These are phyloP conservation scores for Zymoseptoria pseudotritici DNA, from an alignment of 2,329 filamentous ascomycete genomes.

Conservation along the genomic window DNA sequence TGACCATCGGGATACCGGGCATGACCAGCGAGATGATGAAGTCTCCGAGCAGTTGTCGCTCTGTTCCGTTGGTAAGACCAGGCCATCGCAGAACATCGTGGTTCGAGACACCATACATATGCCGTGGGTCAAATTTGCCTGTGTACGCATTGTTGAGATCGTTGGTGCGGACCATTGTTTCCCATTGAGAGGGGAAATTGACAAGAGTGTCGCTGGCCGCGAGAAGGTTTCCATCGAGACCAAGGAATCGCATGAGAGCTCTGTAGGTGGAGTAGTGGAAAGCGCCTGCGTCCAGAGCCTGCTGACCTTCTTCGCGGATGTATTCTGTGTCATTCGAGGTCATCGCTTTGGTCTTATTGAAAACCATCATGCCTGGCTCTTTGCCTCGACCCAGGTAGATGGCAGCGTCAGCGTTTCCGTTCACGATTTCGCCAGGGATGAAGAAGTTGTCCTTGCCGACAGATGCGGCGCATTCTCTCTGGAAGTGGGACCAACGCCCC, in stretches of 20 bases:
- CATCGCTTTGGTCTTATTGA: constrained; percentile 43
- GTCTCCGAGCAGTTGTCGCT: constrained; percentile 50
- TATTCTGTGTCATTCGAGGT: constrained; percentile 43
- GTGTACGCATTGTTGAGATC: constrained; percentile 55
- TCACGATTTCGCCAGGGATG: constrained; percentile 56
- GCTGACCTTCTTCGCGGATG: constrained; percentile 45
- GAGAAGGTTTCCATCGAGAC: constrained; percentile 50
- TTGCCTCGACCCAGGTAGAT: constrained; percentile 57
- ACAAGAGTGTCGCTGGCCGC: constrained; percentile 48
- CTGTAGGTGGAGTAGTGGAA: constrained; percentile 61
- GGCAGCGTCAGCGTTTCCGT: constrained; percentile 53
- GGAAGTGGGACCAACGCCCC: constrained; percentile 49
- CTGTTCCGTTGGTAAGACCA: constrained; percentile 48
- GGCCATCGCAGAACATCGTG: constrained; percentile 62
- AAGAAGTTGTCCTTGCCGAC: constrained; percentile 58
- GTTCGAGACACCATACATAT: constrained; percentile 58
- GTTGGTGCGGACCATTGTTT: constrained; percentile 50
- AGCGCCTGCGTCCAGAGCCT: constrained; percentile 52
- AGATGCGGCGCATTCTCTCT: constrained; percentile 50
- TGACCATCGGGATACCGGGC: constrained; percentile 53
- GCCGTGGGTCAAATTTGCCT: constrained; percentile 55
- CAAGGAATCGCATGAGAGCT: constrained; percentile 54
- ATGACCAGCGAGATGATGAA: constrained; percentile 54
- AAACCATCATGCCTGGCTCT: constrained; percentile 47
- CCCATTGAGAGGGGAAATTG: constrained; percentile 50